Conservation (phyloP, 2,329 filamentous ascomycete species). For the Stachybotrys echinatus region DNA sequence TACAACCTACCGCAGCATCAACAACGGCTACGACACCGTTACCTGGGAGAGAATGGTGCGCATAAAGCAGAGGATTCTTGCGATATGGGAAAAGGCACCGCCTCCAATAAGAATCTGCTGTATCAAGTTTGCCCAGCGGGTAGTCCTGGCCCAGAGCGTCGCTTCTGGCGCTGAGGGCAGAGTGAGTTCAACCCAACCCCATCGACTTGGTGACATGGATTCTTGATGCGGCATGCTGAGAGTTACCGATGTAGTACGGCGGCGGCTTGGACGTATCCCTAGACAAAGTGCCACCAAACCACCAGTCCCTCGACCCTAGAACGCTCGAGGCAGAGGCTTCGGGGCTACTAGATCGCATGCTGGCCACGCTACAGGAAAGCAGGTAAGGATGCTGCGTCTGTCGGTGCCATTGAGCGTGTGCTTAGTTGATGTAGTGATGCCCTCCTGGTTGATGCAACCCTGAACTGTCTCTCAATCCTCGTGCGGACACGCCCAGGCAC, state of each 20-base stretch:
- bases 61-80: slow-evolving; percentile 85
- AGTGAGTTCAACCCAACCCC: slow-evolving; percentile 47
- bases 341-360: slow-evolving; percentile 82
- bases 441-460: slow-evolving; percentile 80
- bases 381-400: slow-evolving; percentile 50
- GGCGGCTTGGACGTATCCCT: slow-evolving; percentile 71
- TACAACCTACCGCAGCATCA: slow-evolving; percentile 56
- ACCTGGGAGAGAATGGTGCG: slow-evolving; percentile 84
- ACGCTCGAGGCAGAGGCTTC: slow-evolving; percentile 90
- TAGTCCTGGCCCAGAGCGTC: slow-evolving; percentile 88
- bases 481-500: slow-evolving; percentile 77
- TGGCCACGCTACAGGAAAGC: slow-evolving; percentile 79
- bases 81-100: slow-evolving; percentile 76
- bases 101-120: slow-evolving; percentile 84
- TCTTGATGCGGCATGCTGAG: neutral
- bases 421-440: slow-evolving; percentile 59
- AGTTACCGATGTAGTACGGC: slow-evolving; percentile 28
- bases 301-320: slow-evolving; percentile 71
- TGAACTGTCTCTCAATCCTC: slow-evolving; percentile 81
- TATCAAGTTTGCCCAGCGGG: slow-evolving; percentile 93
- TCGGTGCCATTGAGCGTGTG: neutral
- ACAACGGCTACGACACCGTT: slow-evolving; percentile 73
- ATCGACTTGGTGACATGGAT: slow-evolving; percentile 1
- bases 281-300: slow-evolving; percentile 76
- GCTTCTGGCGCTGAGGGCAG: slow-evolving; percentile 75